Evolutionary conservation across 2,329 filamentous ascomycete species (phyloP), one percentile per base, ranked within the genome.

Genomic region (Harringtonia lauricola): DNA sequence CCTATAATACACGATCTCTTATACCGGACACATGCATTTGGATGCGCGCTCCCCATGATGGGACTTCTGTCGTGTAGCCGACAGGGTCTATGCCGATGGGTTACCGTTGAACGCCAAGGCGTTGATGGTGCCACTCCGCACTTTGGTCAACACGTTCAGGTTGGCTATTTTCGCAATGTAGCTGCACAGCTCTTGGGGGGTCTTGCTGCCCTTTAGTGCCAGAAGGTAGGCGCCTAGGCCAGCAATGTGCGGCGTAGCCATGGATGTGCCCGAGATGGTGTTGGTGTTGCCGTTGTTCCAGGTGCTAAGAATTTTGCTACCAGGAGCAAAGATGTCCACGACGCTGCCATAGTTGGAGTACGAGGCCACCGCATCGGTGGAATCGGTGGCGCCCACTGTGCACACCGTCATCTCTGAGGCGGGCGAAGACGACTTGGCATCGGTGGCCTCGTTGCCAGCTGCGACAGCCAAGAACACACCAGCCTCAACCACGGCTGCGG

Each of bases 401-500:
- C 73, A 73, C 30, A 62, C 72, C 21, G 54, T 57, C 3, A 62
- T 44, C 51, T 67, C 67, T 0, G 66, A 72, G 18, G 71, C 68
- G 3, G 71, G 71, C 1, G 71, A 74, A 42, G 54, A 64, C 49
- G 58, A 58, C 17, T 55, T 48, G 2, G 72, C 69, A 48, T 75
- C 61, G 17, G 50, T 51, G 44, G 59, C 61, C 4, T 63, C 58
- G 54, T 78, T 78, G 36, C 74, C 74, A 17, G 74, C 74, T 3
- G 74, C 74, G 12, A 76, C 72, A 40, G 68, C 72, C 33, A 75
- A 60, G 52, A 74, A 72, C 47, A 75, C 59, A 14, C 72, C 72
- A 0, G 63, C 59, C 8, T 51, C 51, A 49, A 71, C 61, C 22
- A 72, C 61, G 43, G 58, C 59, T 24, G 62, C 62, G 9, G 74